Percentiles rank a stretch among this genome's conserved stretches.
These are phyloP conservation scores for Cryptosporidium muris DNA, from an alignment of 169 alveolate genomes.

Conservation along the genomic window DNA sequence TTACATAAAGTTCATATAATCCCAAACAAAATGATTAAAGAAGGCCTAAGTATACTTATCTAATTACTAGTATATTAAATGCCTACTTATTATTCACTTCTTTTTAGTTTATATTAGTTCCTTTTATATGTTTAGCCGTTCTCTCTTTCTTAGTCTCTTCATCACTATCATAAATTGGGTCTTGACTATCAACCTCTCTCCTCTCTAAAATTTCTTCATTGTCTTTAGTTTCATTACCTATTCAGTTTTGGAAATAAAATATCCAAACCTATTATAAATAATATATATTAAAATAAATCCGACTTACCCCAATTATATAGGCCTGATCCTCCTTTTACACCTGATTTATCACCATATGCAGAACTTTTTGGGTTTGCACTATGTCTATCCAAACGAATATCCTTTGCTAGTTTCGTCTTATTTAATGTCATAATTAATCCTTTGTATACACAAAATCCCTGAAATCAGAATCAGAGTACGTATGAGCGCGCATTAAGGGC, in stretches of 20 bases:
- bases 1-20: background rate
- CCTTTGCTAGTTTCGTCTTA: conserved; percentile 27
- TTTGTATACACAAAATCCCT: background rate
- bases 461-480: too few relatives aligned
- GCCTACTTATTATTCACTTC: too few relatives aligned
- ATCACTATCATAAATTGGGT: conserved; percentile 59
- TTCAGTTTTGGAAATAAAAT: background rate
- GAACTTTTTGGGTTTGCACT: conserved; percentile 60
- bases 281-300: background rate
- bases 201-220: conserved; percentile 12
- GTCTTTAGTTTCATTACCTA: conserved; percentile 3
- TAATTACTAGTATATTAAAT: too few relatives aligned
- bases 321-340: conserved; percentile 63
- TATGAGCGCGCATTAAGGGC: too few relatives aligned
- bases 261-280: background rate
- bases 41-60: too few relatives aligned
- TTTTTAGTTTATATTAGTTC: background rate
- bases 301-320: conserved; percentile 70
- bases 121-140: background rate
- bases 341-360: conserved; percentile 64
- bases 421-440: conserved; percentile 17
- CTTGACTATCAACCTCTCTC: conserved; percentile 9
- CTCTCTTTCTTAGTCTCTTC: background rate
- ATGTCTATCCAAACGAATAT: conserved; percentile 61
- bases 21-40: too few relatives aligned